Evolutionary conservation across 2,329 filamentous ascomycete species (phyloP).

Genomic region (Penicillium sp.): DNA sequence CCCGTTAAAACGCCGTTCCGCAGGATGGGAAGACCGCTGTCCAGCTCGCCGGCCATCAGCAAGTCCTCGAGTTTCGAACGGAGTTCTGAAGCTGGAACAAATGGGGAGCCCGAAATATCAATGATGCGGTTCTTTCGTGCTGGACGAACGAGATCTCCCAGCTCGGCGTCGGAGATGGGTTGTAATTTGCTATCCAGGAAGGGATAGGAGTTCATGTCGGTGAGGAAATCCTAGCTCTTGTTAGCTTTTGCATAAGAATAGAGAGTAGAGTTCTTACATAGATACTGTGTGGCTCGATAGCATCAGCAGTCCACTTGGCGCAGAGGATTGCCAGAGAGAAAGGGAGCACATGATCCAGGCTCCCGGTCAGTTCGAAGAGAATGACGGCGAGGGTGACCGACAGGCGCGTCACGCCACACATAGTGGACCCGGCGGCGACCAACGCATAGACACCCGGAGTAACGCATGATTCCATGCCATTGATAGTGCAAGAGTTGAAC

Average conservation of each 20-base stretch:
- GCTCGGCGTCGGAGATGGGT: slow-evolving; percentile 83
- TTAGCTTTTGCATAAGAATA: slow-evolving; percentile 22
- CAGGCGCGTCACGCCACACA: slow-evolving; percentile 94
- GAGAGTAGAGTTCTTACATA: slow-evolving; percentile 63
- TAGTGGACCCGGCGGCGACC: slow-evolving; percentile 91
- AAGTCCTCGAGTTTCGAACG: slow-evolving; percentile 80
- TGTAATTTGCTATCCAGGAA: slow-evolving; percentile 97
- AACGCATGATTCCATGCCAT: slow-evolving; percentile 77
- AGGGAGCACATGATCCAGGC: slow-evolving; percentile 90
- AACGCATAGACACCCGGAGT: slow-evolving; percentile 97
- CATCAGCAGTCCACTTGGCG: slow-evolving; percentile 98
- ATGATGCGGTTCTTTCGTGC: slow-evolving; percentile 78
- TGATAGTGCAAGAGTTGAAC: slow-evolving; percentile 73
- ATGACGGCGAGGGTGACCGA: slow-evolving; percentile 95
- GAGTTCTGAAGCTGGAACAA: slow-evolving; percentile 76
- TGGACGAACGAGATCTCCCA: slow-evolving; percentile 83
- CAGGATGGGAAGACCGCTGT: slow-evolving; percentile 87
- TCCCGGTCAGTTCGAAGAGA: slow-evolving; percentile 92
- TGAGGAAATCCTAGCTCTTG: slow-evolving; percentile 73
- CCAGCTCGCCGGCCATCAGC: slow-evolving; percentile 84
- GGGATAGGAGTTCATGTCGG: slow-evolving; percentile 95
- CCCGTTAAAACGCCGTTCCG: slow-evolving; percentile 80
- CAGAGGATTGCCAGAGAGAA: slow-evolving; percentile 92
- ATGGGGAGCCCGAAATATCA: slow-evolving; percentile 81
- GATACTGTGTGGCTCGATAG: slow-evolving; percentile 90